A percentile compares a stretch with the other conserved stretches of the same genome.
Conservation (phyloP, 768 basidiomycete species). For the Collybia nuda region DNA sequence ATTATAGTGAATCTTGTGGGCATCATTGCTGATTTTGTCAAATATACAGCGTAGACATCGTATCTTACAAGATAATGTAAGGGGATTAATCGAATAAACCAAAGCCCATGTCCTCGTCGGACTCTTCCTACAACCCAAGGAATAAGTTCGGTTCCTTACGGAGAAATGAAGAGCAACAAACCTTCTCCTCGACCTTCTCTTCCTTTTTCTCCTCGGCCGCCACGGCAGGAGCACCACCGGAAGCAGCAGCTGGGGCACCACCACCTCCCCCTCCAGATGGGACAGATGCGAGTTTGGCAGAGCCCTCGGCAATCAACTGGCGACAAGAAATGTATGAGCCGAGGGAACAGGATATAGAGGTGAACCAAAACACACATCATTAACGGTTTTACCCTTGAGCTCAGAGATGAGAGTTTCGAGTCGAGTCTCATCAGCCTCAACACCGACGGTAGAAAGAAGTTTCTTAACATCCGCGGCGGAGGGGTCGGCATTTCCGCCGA, state of each 20-base stretch:
- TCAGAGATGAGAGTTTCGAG: slow-evolving; percentile 84
- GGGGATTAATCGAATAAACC: slow-evolving; percentile 86
- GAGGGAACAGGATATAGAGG: neutral
- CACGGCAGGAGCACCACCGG: slow-evolving; percentile 53
- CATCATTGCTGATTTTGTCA: slow-evolving; percentile 7
- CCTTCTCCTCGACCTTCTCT: slow-evolving; percentile 91
- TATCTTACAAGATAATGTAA: neutral
- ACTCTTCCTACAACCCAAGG: slow-evolving; percentile 64
- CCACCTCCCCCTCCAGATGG: slow-evolving; percentile 90
- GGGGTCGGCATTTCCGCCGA: slow-evolving; percentile 89
- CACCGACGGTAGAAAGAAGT: slow-evolving; percentile 82
- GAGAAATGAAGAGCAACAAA: slow-evolving; percentile 25
- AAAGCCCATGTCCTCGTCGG: slow-evolving; percentile 99
- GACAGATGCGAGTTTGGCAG: slow-evolving; percentile 92
- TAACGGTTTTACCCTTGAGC: slow-evolving; percentile 87
- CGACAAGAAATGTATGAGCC: slow-evolving; percentile 6
- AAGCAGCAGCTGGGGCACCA: slow-evolving; percentile 50
- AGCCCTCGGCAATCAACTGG: slow-evolving; percentile 90
- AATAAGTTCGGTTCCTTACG: neutral
- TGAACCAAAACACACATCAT: slow-evolving; percentile 55
- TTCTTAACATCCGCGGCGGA: slow-evolving; percentile 85
- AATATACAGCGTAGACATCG: slow-evolving; percentile 10
- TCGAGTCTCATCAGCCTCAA: slow-evolving; percentile 83
- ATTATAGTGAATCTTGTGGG: neutral
- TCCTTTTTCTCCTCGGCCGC: slow-evolving; percentile 80